Evolutionary conservation across 306 rosid genomes (phyloP).

Genomic region (Cucurbita argyrosperma): DNA sequence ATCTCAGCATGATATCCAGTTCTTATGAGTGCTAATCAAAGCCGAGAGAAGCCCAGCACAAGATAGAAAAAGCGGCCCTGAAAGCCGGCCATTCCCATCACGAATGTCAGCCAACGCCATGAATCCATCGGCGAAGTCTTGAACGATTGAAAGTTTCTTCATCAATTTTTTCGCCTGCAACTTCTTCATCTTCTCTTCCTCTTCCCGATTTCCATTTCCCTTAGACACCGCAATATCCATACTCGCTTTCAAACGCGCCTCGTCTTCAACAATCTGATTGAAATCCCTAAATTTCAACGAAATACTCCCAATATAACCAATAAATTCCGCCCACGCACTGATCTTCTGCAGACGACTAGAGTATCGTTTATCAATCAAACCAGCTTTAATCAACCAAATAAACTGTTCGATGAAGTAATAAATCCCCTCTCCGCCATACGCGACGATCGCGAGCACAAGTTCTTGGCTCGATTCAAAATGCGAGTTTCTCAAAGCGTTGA

Average conservation of each 20-base stretch:
- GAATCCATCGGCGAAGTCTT: slow-evolving; percentile 71
- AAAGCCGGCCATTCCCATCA: slow-evolving; percentile 41
- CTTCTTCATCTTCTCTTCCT: slow-evolving; percentile 25
- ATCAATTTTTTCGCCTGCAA: slow-evolving; percentile 41
- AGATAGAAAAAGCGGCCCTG: slow-evolving; percentile 42
- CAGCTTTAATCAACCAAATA: slow-evolving; percentile 71
- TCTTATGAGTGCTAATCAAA: slow-evolving; percentile 71
- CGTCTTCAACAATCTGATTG: slow-evolving; percentile 31
- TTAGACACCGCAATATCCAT: slow-evolving; percentile 23
- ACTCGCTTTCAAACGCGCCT: slow-evolving; percentile 35
- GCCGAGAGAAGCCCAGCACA: slow-evolving; percentile 72
- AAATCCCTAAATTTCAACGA: slow-evolving; percentile 52
- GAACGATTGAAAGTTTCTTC: slow-evolving; percentile 68
- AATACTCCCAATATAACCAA: slow-evolving; percentile 37
- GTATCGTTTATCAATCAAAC: slow-evolving; percentile 30
- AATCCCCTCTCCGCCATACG: slow-evolving; percentile 72
- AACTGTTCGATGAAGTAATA: slow-evolving; percentile 78
- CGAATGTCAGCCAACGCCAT: slow-evolving; percentile 69
- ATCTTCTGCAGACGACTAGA: slow-evolving; percentile 20
- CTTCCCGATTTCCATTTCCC: slow-evolving; percentile 21
- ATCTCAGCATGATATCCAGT: slow-evolving; percentile 68
- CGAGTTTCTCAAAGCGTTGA: slow-evolving; percentile 45
- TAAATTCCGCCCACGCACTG: slow-evolving; percentile 48
- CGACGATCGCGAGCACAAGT: slow-evolving; percentile 21
- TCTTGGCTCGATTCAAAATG: slow-evolving; percentile 24